A percentile compares a stretch with the other conserved stretches of the same genome.
Evolutionary conservation across 257 asterid species (phyloP).

Genomic region (Orobanche coerulescens): DNA sequence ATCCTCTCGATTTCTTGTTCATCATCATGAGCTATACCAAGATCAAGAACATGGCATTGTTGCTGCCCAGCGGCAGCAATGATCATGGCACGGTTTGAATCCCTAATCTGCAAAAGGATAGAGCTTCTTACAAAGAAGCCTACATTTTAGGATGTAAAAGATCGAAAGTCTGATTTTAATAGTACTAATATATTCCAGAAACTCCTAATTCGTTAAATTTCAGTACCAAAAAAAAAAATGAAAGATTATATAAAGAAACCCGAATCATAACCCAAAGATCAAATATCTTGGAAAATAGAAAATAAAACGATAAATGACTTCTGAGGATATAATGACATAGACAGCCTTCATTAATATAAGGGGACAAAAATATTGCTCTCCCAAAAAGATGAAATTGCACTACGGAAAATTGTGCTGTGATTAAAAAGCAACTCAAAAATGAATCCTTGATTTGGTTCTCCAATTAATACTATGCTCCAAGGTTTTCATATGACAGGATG

Average conservation of each 20-base stretch:
- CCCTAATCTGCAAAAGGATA: constrained; percentile 64
- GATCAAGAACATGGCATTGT: constrained; percentile 75
- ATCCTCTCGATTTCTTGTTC: constrained; percentile 56
- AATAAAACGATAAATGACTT: neutral
- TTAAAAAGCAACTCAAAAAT: neutral
- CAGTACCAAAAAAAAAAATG: neutral
- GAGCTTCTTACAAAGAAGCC: constrained; percentile 5
- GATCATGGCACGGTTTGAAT: constrained; percentile 94
- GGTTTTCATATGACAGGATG: constrained; percentile 12
- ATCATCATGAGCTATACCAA: constrained; percentile 76
- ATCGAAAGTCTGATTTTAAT: no score
- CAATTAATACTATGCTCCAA: neutral
- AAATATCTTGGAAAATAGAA: constrained; percentile 10
- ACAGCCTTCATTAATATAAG: neutral
- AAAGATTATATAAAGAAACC: neutral
- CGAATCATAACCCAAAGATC: neutral
- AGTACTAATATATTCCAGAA: neutral
- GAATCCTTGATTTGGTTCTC: constrained; percentile 6
- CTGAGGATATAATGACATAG: neutral
- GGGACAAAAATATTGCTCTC: neutral
- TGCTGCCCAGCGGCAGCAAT: constrained; percentile 68
- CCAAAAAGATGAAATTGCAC: neutral
- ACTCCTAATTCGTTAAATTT: neutral
- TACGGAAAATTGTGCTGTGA: neutral
- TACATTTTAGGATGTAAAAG: neutral